phyloP scores from a whole-genome alignment of 495 filamentous ascomycete species.

The Penicillium silybi region DNA sequence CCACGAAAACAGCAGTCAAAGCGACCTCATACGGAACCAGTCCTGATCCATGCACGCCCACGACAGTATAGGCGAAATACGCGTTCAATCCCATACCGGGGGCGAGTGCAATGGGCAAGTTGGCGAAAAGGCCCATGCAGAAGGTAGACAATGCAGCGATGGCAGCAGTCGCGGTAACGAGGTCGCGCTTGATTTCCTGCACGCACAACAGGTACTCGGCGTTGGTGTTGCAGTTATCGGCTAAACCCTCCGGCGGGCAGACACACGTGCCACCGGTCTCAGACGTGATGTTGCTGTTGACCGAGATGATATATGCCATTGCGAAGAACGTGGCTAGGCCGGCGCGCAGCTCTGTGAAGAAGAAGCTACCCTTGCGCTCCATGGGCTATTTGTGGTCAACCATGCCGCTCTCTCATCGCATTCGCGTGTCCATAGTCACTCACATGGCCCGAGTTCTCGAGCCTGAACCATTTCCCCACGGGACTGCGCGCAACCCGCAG shows the following conservation, averaged over 20 bases:
- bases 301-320: slow-evolving; percentile 80
- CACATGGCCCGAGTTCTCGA: slow-evolving; percentile 74
- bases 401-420: background rate
- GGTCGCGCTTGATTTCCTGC: slow-evolving; percentile 65
- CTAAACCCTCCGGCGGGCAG: slow-evolving; percentile 48
- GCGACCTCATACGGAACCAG: slow-evolving; percentile 65
- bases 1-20: slow-evolving; percentile 77
- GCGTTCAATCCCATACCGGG: slow-evolving; percentile 84
- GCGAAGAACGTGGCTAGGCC: slow-evolving; percentile 81
- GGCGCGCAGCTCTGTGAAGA: slow-evolving; percentile 75
- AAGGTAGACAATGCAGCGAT: slow-evolving; percentile 68
- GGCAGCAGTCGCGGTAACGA: slow-evolving; percentile 76
- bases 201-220: slow-evolving; percentile 60
- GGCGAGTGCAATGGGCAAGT: slow-evolving; percentile 68
- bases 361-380: slow-evolving; percentile 69
- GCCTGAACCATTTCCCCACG: slow-evolving; percentile 68
- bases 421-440: slow-evolving; percentile 21
- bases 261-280: slow-evolving; percentile 68
- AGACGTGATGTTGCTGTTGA: slow-evolving; percentile 67
- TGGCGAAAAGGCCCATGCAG: slow-evolving; percentile 71
- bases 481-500: slow-evolving; percentile 50
- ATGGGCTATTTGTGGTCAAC: slow-evolving; percentile 34
- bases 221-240: slow-evolving; percentile 52
- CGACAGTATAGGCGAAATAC: slow-evolving; percentile 80
- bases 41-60: slow-evolving; percentile 66